A percentile compares a stretch with the other conserved stretches of the same genome.
Conservation (phyloP, 2,329 filamentous ascomycete genomes). For the Cadophora malorum region DNA sequence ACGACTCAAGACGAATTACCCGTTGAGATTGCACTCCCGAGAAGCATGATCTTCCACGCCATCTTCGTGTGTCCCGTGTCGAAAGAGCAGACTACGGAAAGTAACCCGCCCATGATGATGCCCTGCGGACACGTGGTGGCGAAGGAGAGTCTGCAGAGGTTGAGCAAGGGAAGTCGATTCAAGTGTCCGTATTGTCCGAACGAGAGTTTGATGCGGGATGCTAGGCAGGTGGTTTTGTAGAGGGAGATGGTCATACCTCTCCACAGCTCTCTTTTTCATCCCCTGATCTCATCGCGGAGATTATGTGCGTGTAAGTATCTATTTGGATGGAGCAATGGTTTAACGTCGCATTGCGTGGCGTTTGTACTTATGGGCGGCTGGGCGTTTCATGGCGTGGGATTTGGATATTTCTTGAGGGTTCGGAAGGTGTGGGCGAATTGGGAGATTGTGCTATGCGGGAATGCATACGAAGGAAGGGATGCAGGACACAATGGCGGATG, state of each 20-base stretch:
- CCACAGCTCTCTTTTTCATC: no score
- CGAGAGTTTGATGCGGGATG: constrained; percentile 80
- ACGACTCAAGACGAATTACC: constrained; percentile 89
- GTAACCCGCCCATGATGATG: constrained; percentile 96
- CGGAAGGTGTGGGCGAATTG: neutral
- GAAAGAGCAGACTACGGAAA: constrained; percentile 93
- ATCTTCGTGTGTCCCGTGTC: constrained; percentile 98
- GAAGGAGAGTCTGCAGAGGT: constrained; percentile 77
- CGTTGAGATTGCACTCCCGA: constrained; percentile 70
- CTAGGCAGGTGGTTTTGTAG: constrained; percentile 49
- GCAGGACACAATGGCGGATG: neutral
- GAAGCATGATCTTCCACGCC: constrained; percentile 79
- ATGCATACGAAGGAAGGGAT: neutral
- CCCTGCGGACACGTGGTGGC: constrained; percentile 95
- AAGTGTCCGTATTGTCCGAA: constrained; percentile 97
- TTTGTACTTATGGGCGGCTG: neutral
- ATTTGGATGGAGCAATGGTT: neutral
- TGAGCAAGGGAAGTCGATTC: constrained; percentile 81
- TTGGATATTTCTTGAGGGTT: neutral
- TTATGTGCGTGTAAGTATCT: neutral
- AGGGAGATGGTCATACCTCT: neutral
- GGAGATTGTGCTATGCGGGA: neutral
- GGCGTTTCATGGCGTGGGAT: neutral
- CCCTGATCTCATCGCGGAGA: no score
- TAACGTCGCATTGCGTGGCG: constrained; percentile 9